phyloP scores from a whole-genome alignment of 2,329 filamentous ascomycete genomes.

The Penicillium sp. region DNA sequence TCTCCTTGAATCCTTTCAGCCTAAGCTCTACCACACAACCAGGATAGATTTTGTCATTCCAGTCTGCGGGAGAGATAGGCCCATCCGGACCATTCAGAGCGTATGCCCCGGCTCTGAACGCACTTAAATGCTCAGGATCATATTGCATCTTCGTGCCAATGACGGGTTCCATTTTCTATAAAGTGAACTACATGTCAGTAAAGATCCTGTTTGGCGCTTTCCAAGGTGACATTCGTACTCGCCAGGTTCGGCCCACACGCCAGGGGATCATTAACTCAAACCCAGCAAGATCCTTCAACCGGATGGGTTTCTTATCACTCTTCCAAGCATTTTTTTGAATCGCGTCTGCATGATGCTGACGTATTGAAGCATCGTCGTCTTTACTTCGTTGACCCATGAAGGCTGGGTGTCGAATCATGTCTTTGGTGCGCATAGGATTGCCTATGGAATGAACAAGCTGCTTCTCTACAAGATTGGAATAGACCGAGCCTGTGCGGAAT shows the following conservation, averaged over 20 bases:
- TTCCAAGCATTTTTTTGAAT: background rate
- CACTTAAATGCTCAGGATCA: background rate
- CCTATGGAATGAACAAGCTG: background rate
- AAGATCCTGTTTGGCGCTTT: background rate
- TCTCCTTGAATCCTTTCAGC: background rate
- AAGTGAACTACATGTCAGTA: background rate
- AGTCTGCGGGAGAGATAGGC: background rate
- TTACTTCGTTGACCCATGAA: background rate
- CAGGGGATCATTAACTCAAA: background rate
- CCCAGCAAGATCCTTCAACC: background rate
- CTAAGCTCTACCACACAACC: slow-evolving; percentile 2
- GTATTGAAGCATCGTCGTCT: background rate
- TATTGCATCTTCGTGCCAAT: background rate
- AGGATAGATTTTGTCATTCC: background rate
- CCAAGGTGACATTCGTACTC: background rate
- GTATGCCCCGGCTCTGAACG: background rate
- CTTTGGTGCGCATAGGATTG: background rate
- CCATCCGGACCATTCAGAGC: slow-evolving; percentile 1
- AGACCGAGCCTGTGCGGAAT: background rate
- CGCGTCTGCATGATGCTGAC: background rate
- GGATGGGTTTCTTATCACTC: background rate
- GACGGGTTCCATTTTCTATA: background rate
- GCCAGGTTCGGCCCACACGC: background rate
- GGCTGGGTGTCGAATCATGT: background rate
- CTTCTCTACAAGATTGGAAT: background rate